Evolutionary conservation across 2,329 filamentous ascomycete species (phyloP), one percentile per base, ranked within the genome.

Genomic region (Ophiostoma ips): DNA sequence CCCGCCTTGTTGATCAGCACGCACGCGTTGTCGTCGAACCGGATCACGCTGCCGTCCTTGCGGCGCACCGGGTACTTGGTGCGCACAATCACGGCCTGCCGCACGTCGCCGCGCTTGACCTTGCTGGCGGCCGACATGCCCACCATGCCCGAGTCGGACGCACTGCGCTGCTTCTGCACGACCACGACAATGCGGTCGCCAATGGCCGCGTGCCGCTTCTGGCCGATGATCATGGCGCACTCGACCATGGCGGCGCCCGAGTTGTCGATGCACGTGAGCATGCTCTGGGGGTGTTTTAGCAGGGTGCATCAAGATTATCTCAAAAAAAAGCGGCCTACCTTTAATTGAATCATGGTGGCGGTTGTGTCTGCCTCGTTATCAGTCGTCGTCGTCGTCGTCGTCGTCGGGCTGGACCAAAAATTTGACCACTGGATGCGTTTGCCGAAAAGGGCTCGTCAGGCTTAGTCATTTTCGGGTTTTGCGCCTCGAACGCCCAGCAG

Each of bases 261-360:
- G 75, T 95, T 98, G 83, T 98, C 92, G 79, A 98, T 96, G 82
- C 92, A 96, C 71, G 92, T 95, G 61, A 98, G 79, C 79, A 98
- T 87, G 65, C 89, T 85, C 92, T 95, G 59, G 6, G 0, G 8
- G 40, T 16, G 16, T 13, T 35, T 49, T 21, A 43, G 52, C 40
- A 28, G 21, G n/a, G n/a, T n/a, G n/a, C n/a, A n/a, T n/a, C n/a
- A 7, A 8, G 4, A 8, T 6, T 24, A 34, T 28, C 24, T 28
- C 2, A 34, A 34, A 34, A n/a, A 5, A 33, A 5, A 45, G 24
- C 21, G 37, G 16, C 16, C 46, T 58, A 81, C 85, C 81, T 90
- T 90, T 75, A 92, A 70, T 77, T 92, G 87, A 69, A 94, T 94
- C 87, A 95, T 96, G 59, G 68, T 83, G 76, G 63, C 63, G 63